Conservation (phyloP, 1,284 basidiomycete species). For the Heterobasidion irregulare region DNA sequence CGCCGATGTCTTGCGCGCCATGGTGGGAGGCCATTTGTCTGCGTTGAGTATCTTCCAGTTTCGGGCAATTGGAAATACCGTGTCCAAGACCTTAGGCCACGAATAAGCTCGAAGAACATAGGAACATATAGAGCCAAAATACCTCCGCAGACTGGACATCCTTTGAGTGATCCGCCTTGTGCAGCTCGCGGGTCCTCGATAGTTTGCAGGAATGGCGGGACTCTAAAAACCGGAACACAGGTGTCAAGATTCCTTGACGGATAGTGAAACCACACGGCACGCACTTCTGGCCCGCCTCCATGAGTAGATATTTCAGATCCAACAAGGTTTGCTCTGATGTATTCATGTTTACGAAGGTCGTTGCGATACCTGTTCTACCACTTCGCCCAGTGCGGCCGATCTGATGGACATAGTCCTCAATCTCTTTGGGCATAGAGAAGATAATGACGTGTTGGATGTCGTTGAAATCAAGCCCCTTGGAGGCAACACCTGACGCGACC, state of each 20-base stretch:
- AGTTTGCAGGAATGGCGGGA: slow-evolving; percentile 89
- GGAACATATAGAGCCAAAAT: slow-evolving; percentile 12
- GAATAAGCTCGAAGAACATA: slow-evolving; percentile 4
- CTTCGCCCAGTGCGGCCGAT: slow-evolving; percentile 97
- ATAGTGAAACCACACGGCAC: slow-evolving; percentile 16
- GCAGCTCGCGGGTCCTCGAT: slow-evolving; percentile 88
- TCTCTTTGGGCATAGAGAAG: slow-evolving; percentile 99
- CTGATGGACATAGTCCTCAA: slow-evolving; percentile 97
- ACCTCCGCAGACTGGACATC: slow-evolving; percentile 97
- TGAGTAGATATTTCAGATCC: slow-evolving; percentile 94
- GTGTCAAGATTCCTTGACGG: background rate
- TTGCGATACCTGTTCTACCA: slow-evolving; percentile 98
- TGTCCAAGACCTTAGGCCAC: slow-evolving; percentile 74
- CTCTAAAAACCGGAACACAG: slow-evolving; percentile 37
- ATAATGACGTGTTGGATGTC: slow-evolving; percentile 98
- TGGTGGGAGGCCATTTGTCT: slow-evolving; percentile 83
- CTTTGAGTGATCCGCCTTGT: slow-evolving; percentile 70
- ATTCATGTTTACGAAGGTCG: slow-evolving; percentile 99
- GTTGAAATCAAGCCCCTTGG: slow-evolving; percentile 97
- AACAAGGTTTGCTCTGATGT: slow-evolving; percentile 93
- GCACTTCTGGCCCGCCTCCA: slow-evolving; percentile 96
- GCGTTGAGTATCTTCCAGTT: slow-evolving; percentile 89
- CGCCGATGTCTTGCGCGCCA: slow-evolving; percentile 54
- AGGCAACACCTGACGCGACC: slow-evolving; percentile 97
- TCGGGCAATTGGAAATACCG: slow-evolving; percentile 90